Conservation (phyloP, 805 yeast species). For the Pichia kluyveri region DNA sequence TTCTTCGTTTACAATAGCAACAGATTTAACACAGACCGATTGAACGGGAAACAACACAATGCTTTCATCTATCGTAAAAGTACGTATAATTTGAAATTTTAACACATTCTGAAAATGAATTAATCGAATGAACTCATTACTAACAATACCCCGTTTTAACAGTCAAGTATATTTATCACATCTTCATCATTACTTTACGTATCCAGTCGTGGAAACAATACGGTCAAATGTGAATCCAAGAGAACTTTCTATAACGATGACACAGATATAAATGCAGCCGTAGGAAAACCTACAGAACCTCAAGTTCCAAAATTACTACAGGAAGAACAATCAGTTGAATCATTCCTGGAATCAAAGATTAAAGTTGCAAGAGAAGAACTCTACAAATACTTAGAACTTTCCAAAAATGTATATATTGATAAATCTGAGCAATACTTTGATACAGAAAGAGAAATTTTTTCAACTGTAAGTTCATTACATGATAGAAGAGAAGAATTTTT, state of each 20-base stretch:
- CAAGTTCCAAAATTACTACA: constrained; percentile 13
- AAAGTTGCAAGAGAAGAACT: constrained; percentile 38
- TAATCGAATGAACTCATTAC: too few relatives aligned
- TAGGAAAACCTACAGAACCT: constrained; percentile 18
- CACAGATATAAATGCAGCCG: constrained; percentile 8
- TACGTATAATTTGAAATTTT: too few relatives aligned
- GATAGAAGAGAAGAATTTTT: constrained; percentile 57
- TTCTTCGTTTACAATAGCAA: too few relatives aligned
- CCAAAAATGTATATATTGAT: constrained; percentile 34
- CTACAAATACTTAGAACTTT: constrained; percentile 24
- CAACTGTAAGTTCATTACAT: constrained; percentile 56
- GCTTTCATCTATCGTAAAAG: too few relatives aligned
- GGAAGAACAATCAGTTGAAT: constrained; percentile 9
- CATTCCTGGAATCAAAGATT: constrained; percentile 38
- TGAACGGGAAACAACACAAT: too few relatives aligned
- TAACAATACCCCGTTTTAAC: not conserved
- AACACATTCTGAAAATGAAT: too few relatives aligned
- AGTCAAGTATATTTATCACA: constrained; percentile 6
- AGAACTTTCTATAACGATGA: constrained; percentile 22
- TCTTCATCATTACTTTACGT: not conserved
- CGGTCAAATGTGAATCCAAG: constrained; percentile 16
- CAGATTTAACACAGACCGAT: too few relatives aligned
- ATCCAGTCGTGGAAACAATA: not conserved
- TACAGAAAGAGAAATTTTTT: constrained; percentile 55
- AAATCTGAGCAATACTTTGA: constrained; percentile 42